phyloP scores from a whole-genome alignment of 225 moss, liverwort and hornwort species.

The Rhytidiadelphus loreus region DNA sequence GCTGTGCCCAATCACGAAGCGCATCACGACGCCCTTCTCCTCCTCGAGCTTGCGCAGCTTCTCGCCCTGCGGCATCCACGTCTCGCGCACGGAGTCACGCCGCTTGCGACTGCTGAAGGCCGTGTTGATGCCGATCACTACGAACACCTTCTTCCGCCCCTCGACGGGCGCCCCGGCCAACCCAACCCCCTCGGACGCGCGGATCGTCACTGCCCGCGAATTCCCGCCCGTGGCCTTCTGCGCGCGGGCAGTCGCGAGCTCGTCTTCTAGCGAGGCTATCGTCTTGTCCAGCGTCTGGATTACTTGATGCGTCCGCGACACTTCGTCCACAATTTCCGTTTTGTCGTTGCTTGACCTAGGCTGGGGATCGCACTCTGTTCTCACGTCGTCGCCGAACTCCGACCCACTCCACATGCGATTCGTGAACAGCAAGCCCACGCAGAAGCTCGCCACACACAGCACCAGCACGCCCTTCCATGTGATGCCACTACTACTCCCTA shows the following conservation, averaged over 20 bases:
- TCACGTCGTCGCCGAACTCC: slow-evolving; percentile 19
- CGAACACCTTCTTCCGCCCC: slow-evolving; percentile 68
- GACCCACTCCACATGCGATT: slow-evolving; percentile 77
- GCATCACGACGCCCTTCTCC: slow-evolving; percentile 89
- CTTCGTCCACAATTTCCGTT: slow-evolving; percentile 43
- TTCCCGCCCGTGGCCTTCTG: slow-evolving; percentile 35
- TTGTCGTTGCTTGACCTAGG: slow-evolving; percentile 54
- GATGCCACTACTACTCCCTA: slow-evolving; percentile 22
- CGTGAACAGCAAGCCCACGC: slow-evolving; percentile 70
- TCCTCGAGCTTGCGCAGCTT: slow-evolving; percentile 62
- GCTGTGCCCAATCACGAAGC: slow-evolving; percentile 96
- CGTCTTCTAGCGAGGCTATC: slow-evolving; percentile 72
- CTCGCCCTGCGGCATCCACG: slow-evolving; percentile 97
- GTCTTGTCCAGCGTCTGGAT: slow-evolving; percentile 81
- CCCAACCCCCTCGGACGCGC: not conserved
- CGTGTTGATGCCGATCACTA: slow-evolving; percentile 90
- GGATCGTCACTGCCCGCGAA: slow-evolving; percentile 5
- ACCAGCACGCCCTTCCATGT: slow-evolving; percentile 75
- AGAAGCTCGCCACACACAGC: slow-evolving; percentile 81
- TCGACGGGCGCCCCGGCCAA: slow-evolving; percentile 10
- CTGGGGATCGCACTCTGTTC: slow-evolving; percentile 55
- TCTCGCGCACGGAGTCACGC: slow-evolving; percentile 81
- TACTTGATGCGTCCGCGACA: slow-evolving; percentile 64
- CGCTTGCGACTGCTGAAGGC: slow-evolving; percentile 94
- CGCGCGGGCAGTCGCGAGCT: slow-evolving; percentile 55